Evolutionary conservation across 2,329 filamentous ascomycete genomes (phyloP).

Genomic region (Cladosporium sp.): DNA sequence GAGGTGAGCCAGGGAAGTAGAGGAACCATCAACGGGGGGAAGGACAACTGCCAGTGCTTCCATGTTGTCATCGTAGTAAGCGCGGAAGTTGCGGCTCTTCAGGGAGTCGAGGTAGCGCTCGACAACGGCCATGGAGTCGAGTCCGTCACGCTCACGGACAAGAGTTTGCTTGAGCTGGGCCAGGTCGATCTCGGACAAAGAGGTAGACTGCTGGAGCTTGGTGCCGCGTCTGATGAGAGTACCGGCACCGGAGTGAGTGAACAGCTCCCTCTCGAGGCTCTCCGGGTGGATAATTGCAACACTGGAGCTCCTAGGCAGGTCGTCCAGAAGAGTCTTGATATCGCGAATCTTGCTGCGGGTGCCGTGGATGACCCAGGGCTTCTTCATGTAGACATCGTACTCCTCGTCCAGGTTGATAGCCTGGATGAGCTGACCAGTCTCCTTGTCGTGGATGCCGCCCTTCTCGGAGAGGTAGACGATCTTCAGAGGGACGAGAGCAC

Average conservation of each 20-base stretch:
- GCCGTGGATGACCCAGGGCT: slow-evolving; percentile 92
- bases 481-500: slow-evolving; percentile 86
- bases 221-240: slow-evolving; percentile 89
- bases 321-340: slow-evolving; percentile 87
- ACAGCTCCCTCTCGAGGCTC: slow-evolving; percentile 92
- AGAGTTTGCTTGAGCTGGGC: slow-evolving; percentile 76
- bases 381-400: slow-evolving; percentile 85
- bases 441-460: slow-evolving; percentile 89
- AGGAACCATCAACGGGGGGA: slow-evolving; percentile 60
- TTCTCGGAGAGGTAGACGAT: slow-evolving; percentile 99
- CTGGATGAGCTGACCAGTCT: slow-evolving; percentile 91
- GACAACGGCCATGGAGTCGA: slow-evolving; percentile 77
- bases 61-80: slow-evolving; percentile 92
- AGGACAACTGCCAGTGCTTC: slow-evolving; percentile 87
- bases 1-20: slow-evolving; percentile 71
- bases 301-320: slow-evolving; percentile 83
- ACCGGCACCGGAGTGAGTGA: slow-evolving; percentile 91
- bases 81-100: slow-evolving; percentile 73
- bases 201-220: slow-evolving; percentile 72
- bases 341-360: slow-evolving; percentile 96
- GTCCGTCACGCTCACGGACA: slow-evolving; percentile 71
- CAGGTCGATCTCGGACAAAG: slow-evolving; percentile 67
- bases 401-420: slow-evolving; percentile 97
- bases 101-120: slow-evolving; percentile 81
- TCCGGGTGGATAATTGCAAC: slow-evolving; percentile 97